Conservation (phyloP, 768 basidiomycete genomes). For the Rhodotorula sphaerocarpa region DNA sequence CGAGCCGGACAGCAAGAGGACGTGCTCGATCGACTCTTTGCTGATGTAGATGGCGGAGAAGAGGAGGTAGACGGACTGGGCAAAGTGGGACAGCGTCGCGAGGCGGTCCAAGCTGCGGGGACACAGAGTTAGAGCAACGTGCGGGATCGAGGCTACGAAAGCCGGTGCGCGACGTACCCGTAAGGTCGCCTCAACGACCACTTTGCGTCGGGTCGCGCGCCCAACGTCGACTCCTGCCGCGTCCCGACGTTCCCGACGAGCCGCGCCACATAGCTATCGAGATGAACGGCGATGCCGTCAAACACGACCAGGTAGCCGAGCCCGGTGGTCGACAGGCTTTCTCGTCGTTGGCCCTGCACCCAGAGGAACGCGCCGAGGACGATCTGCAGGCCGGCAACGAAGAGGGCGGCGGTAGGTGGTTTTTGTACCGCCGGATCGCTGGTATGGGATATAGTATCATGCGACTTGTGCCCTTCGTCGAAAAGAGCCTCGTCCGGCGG, state of each 20-base stretch:
- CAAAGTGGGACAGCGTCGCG: constrained; percentile 51
- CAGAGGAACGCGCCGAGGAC: constrained; percentile 55
- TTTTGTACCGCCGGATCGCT: too few species aligned
- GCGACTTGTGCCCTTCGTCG: too few species aligned
- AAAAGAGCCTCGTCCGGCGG: too few species aligned
- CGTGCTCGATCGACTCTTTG: constrained; percentile 91
- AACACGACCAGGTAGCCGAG: constrained; percentile 96
- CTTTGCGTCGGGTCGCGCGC: too few species aligned
- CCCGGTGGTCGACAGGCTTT: constrained; percentile 78
- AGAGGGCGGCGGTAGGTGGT: too few species aligned
- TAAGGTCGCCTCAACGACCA: too few species aligned
- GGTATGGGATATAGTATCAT: too few species aligned
- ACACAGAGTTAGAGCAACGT: background rate
- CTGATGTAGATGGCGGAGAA: constrained; percentile 92
- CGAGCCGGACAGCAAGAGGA: constrained; percentile 51
- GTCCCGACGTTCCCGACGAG: constrained; percentile 35
- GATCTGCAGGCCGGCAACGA: constrained; percentile 40
- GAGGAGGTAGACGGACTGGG: constrained; percentile 85
- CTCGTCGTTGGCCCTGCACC: constrained; percentile 79
- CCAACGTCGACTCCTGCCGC: constrained; percentile 45
- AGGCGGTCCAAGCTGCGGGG: constrained; percentile 35
- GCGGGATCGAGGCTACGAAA: constrained; percentile 40
- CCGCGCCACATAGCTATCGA: constrained; percentile 26
- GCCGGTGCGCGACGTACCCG: constrained; percentile 51
- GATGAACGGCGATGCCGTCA: constrained; percentile 48